phyloP scores from a whole-genome alignment of 2,329 filamentous ascomycete genomes.

The Diaporthe vaccinii region DNA sequence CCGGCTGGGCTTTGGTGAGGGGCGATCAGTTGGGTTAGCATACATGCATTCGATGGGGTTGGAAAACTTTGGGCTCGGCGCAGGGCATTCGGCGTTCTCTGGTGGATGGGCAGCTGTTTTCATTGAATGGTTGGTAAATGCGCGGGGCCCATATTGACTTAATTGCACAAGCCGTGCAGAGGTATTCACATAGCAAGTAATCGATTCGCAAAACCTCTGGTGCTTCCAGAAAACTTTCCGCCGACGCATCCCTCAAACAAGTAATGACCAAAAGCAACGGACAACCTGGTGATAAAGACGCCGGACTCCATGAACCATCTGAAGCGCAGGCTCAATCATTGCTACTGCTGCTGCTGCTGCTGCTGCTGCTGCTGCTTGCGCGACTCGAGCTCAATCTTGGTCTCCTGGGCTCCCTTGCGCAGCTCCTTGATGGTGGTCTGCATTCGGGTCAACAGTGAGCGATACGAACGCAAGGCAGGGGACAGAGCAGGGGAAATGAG shows the following conservation, averaged over 20 bases:
- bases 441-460: neutral
- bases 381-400: conserved; percentile 56
- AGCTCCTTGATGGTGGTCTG: conserved; percentile 73
- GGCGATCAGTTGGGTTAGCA: conserved; percentile 10
- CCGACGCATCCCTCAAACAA: neutral
- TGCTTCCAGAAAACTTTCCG: conserved; percentile 3
- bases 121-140: neutral
- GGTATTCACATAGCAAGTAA: conserved; percentile 28
- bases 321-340: neutral
- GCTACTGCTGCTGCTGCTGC: conserved; percentile 42
- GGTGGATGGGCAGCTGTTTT: neutral
- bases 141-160: neutral
- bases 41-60: conserved; percentile 31
- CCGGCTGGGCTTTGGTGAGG: neutral
- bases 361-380: conserved; percentile 44
- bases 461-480: neutral
- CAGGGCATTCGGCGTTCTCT: conserved; percentile 22
- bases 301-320: neutral
- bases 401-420: conserved; percentile 67
- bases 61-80: conserved; percentile 21
- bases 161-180: conserved; percentile 19
- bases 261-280: neutral
- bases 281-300: neutral
- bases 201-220: conserved; percentile 19
- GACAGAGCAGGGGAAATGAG: conserved; percentile 17